Evolutionary conservation across 2,329 filamentous ascomycete species (phyloP).

Genomic region (Phialemonium atrogriseum): DNA sequence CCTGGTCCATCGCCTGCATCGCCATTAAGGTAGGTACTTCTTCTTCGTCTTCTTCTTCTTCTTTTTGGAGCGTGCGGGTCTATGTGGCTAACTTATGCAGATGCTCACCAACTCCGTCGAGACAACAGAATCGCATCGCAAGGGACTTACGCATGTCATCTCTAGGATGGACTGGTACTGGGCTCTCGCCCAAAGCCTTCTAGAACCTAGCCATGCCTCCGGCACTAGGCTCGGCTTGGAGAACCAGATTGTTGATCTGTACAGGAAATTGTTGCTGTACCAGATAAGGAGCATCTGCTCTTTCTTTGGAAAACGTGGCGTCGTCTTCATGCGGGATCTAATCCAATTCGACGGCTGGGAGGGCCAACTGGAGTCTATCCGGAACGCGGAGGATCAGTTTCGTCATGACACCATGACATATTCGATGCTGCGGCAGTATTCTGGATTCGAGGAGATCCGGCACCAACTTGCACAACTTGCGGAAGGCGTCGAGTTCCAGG

Average conservation of each 20-base stretch:
- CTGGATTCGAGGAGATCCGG: too few species aligned
- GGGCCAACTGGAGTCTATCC: slow-evolving; percentile 18
- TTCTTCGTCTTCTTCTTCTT: too few species aligned
- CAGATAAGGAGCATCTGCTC: slow-evolving; percentile 30
- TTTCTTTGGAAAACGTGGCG: slow-evolving; percentile 21
- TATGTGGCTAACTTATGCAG: slow-evolving; percentile 15
- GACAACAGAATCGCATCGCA: slow-evolving; percentile 19
- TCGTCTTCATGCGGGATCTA: slow-evolving; percentile 19
- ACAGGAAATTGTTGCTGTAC: slow-evolving; percentile 28
- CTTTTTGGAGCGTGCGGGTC: too few species aligned
- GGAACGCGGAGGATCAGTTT: slow-evolving; percentile 20
- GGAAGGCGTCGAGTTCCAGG: too few species aligned
- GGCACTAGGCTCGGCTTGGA: slow-evolving; percentile 13
- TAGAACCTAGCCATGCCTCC: slow-evolving; percentile 14
- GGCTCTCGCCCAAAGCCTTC: slow-evolving; percentile 18
- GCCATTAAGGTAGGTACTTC: too few species aligned
- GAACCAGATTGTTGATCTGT: slow-evolving; percentile 23
- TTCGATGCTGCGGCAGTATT: too few species aligned
- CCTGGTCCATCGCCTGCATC: slow-evolving; percentile 3
- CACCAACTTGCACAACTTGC: too few species aligned
- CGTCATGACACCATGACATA: too few species aligned
- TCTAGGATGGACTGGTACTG: slow-evolving; percentile 30
- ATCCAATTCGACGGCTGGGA: slow-evolving; percentile 26
- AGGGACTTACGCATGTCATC: slow-evolving; percentile 26
- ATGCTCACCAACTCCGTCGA: slow-evolving; percentile 21